Base-by-base conservation (phyloP, 345 rosid genomes). In the Luvunga scandens region DNA sequence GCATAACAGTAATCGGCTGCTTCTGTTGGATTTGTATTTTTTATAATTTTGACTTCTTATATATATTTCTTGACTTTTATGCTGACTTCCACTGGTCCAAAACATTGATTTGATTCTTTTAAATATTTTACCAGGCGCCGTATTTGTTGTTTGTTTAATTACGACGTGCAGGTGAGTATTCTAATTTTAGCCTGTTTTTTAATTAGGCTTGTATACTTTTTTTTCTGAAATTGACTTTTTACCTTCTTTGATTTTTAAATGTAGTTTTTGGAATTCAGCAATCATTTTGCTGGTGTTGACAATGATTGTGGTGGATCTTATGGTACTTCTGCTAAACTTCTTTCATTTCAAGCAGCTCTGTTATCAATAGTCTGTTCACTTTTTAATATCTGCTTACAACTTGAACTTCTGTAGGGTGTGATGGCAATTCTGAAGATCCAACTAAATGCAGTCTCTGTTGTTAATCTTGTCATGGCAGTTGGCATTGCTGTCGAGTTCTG, bases 401-500 rank as follows among this genome's bases (percentile, higher is more conserved):
- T 62, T 90, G 70, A 71, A 68, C 81, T 71, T 81, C 80, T 69
- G n/a, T 91, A 96, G 99, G 99, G 99, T 22, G 93, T 94, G 73
- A 96, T 96, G 98, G 95, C 98, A 61, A 84, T 92, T 81, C 85
- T 94, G 75, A 71, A 84, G 63, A 96, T 96, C 83, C 99, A 96
- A 88, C 89, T 96, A 79, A 96, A 96, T 68, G 99, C 99, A 53
- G 79, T 96, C 66, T 96, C 99, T 0, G 98, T 96, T 65, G 99
- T 96, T 76, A 96, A 96, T 89, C 91, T 96, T 66, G 84, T 96
- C 73, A 93, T 96, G 99, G 82, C 99, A 28, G 98, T 94, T 68
- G 98, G 99, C 72, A 94, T 94, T 71, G 93, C 94, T 12, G 97
- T 94, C 48, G 99, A 96, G 90, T 96, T 96, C 81, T 96, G 98